Conservation (phyloP, 257 asterid genomes). For the Jacaranda copaia region DNA sequence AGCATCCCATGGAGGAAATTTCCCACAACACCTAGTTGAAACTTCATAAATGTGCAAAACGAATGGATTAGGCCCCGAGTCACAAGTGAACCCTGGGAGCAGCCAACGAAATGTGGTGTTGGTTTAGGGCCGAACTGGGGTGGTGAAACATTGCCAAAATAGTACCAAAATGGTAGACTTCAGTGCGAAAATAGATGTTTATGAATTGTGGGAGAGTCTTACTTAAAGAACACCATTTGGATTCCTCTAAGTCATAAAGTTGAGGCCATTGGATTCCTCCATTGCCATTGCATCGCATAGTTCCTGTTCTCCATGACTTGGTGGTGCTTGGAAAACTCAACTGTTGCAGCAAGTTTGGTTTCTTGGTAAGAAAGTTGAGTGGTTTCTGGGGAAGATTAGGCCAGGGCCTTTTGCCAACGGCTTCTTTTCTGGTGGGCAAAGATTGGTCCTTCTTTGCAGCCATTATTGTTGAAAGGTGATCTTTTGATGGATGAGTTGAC, state of each 20-base stretch:
- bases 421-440: conserved; percentile 12
- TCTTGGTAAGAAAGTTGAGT: conserved; percentile 30
- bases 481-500: background rate
- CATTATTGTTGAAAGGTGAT: background rate
- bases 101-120: conserved; percentile 1
- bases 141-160: background rate
- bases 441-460: conserved; percentile 30
- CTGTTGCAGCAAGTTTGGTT: conserved; percentile 17
- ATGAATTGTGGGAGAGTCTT: background rate
- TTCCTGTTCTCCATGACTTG: conserved; percentile 35
- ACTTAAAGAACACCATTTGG: background rate
- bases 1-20: background rate
- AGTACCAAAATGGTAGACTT: background rate
- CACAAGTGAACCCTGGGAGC: background rate
- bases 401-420: conserved; percentile 40
- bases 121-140: background rate
- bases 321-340: conserved; percentile 30
- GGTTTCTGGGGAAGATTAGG: conserved; percentile 44
- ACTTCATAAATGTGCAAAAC: background rate
- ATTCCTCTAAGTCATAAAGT: background rate
- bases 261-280: background rate
- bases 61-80: background rate
- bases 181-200: conserved; percentile 1
- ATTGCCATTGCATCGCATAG: background rate
- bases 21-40: background rate